Base-by-base conservation (phyloP, 495 filamentous ascomycete species). In the Aspergillus hancockii region DNA sequence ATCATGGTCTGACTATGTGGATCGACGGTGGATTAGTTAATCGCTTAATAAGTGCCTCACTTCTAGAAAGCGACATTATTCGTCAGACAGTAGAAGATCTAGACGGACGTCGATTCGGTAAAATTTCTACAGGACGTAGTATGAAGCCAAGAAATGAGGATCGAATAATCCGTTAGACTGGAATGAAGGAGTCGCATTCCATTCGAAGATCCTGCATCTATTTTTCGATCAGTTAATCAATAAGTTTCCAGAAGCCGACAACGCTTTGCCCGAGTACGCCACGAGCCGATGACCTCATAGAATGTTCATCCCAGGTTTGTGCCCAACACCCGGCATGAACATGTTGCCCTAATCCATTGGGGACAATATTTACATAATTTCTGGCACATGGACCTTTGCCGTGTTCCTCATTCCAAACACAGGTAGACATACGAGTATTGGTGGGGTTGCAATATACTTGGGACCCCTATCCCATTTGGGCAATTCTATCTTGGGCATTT, bases 1-100 rank as follows among this genome's bases (percentile, higher is more conserved):
- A 13, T 23, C 16, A n/a, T 47, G 16, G 19, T 47, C 7, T 9
- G 43, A 18, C 5, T 9, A 16, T 3, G 43, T 47, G 41, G 41
- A 47, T 47, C 43, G 19, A 47, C 16, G n/a, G 43, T 47, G 43
- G 19, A 47, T 47, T 47, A 47, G 43, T 47, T 47, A 21, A 47
- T 47, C 21, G 8, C 43, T 47, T 8, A 47, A 47, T 47, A 47
- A 47, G 19, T 16, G 6, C 8, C 43, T n/a, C 19, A 8, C 8
- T 23, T 47, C 43, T 13, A 47, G 43, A 9, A 21, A 6, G 36
- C 12, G 36, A 28, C 25, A 28, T 28, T 28, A 40, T 40, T 12
- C 12, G 36, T 40, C 36, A 40, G 25, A 28, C 16, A n/a, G 4
- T n/a, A 22, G 43, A 47, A 21, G 43, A 47, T 47, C 41, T n/a